Percentiles rank a stretch among this genome's conserved stretches.
Conservation (phyloP, 352 stramenopile species). For the Phytophthora nicotianae region DNA sequence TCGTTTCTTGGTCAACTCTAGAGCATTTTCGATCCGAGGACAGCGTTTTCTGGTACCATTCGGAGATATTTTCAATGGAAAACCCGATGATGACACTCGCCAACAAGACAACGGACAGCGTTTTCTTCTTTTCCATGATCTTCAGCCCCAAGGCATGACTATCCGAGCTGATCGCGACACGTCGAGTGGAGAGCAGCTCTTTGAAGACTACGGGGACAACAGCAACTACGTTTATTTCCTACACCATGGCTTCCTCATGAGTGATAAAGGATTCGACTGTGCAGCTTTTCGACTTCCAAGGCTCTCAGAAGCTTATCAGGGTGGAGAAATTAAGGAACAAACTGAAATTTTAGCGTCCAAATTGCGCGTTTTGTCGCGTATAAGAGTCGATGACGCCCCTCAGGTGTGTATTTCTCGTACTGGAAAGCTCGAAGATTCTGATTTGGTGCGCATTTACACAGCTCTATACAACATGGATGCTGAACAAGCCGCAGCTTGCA, state of each 20-base stretch:
- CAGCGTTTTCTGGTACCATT: conserved; percentile 84
- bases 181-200: conserved; percentile 57
- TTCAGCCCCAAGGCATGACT: conserved; percentile 46
- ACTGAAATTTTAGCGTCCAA: conserved; percentile 29
- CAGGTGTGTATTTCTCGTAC: conserved; percentile 40
- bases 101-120: conserved; percentile 46
- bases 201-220: conserved; percentile 97
- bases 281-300: conserved; percentile 45
- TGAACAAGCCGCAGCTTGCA: conserved; percentile 30
- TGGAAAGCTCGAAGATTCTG: conserved; percentile 33
- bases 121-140: conserved; percentile 68
- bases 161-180: conserved; percentile 73
- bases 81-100: conserved; percentile 37
- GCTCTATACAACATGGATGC: conserved; percentile 29
- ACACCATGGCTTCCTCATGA: conserved; percentile 92
- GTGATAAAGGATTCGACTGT: conserved; percentile 91
- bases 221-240: conserved; percentile 89
- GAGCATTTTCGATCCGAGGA: conserved; percentile 81
- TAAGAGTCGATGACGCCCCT: conserved; percentile 41
- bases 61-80: conserved; percentile 88
- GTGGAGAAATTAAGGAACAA: conserved; percentile 3
- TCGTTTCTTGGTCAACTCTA: conserved; percentile 71
- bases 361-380: conserved; percentile 27
- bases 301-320: conserved; percentile 10
- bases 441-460: conserved; percentile 40